Evolutionary conservation across 352 stramenopile genomes (phyloP), one percentile per base, ranked within the genome.

Genomic region (Globisporangium lucens): DNA sequence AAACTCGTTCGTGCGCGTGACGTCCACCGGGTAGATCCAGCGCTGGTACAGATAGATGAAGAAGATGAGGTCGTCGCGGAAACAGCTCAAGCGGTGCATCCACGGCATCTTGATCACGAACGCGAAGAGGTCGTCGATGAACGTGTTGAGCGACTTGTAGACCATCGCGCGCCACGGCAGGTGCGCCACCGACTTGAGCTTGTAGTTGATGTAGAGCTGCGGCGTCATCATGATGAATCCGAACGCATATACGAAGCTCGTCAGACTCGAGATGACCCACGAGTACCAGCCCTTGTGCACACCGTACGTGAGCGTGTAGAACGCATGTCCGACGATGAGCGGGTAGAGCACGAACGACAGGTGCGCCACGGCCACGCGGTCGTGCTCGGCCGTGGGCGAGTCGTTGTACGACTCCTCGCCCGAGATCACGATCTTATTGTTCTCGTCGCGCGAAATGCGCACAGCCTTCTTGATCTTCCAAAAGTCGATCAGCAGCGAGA

Each of bases 201-300:
- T 98, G 89, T 99, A 99, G 74, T 99, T 99, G 74, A 99, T 98
- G 75, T 98, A 99, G 17, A 99, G 71, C 79, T 99, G 97, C 64
- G 97, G 97, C 41, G 96, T 99, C 97, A 99, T 99, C 90, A 98
- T 98, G 73, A 99, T 97, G 73, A 99, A 99, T n/a, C 97, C 97
- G 74, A 99, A 99, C 66, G 96, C 95, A 74, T 99, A 99, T 43
- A 99, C 97, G 68, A 99, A 99, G 61, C 96, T 98, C 56, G 96
- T 99, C 24, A 99, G 86, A 30, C 90, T 98, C 66, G 90, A 97
- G 27, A 99, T 76, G 33, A 98, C 78, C 97, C 97, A 99, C 57
- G 89, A 98, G 78, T 99, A 99, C 97, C 97, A 99, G 56, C 91
- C 87, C 70, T 94, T 92, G 82, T 99, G 96, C 59, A 95, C 85